Percentiles rank a stretch among this genome's conserved stretches.
Evolutionary conservation across 2,329 filamentous ascomycete genomes (phyloP).

Genomic region (Alternaria sp.): DNA sequence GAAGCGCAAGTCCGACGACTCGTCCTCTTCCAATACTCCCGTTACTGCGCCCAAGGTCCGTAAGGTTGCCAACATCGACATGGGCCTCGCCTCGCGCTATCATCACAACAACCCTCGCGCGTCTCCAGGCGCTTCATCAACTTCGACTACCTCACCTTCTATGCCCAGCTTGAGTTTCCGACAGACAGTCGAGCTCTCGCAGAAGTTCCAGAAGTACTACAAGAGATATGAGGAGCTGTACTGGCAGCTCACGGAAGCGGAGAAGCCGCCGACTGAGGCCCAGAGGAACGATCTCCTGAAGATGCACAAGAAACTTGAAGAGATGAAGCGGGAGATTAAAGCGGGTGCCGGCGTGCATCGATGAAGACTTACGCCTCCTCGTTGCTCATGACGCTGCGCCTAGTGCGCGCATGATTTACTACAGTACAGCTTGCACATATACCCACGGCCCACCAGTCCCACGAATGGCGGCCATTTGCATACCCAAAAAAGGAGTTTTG

Average conservation of each 20-base stretch:
- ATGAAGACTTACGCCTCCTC: slow-evolving; percentile 21
- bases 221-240: slow-evolving; percentile 66
- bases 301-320: slow-evolving; percentile 63
- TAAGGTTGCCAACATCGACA: slow-evolving; percentile 48
- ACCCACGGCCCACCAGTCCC: slow-evolving; percentile 28
- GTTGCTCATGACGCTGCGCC: slow-evolving; percentile 16
- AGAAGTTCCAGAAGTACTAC: slow-evolving; percentile 66
- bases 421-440: slow-evolving; percentile 32
- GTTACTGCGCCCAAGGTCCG: slow-evolving; percentile 40
- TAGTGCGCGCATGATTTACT: slow-evolving; percentile 21
- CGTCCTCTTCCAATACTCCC: slow-evolving; percentile 44
- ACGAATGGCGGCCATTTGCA: slow-evolving; percentile 27
- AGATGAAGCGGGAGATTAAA: slow-evolving; percentile 67
- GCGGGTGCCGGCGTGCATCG: slow-evolving; percentile 45
- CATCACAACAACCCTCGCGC: slow-evolving; percentile 43
- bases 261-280: slow-evolving; percentile 56
- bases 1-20: slow-evolving; percentile 58
- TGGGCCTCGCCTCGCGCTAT: slow-evolving; percentile 49
- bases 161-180: slow-evolving; percentile 52
- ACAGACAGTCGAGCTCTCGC: slow-evolving; percentile 57
- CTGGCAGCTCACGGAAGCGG: slow-evolving; percentile 54
- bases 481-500: slow-evolving; percentile 31
- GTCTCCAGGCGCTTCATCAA: slow-evolving; percentile 48
- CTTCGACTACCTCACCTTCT: slow-evolving; percentile 46
- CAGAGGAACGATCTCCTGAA: slow-evolving; percentile 63